Conservation (phyloP, 495 filamentous ascomycete species). For the Bacidia gigantensis region DNA sequence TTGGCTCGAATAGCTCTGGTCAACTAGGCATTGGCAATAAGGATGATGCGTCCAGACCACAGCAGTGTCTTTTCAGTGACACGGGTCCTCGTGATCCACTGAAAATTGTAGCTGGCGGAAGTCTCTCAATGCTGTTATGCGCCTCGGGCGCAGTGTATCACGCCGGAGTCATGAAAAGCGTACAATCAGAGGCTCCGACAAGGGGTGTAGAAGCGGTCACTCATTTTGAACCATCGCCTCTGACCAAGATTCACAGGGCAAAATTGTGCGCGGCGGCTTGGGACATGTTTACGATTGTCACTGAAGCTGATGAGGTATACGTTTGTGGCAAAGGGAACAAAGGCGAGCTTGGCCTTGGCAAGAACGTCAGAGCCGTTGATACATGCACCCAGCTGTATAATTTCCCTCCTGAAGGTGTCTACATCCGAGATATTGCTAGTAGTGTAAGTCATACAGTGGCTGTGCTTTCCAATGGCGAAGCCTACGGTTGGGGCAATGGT, state of each 20-base stretch:
- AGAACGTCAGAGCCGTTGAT: slow-evolving; percentile 11
- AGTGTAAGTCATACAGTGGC: slow-evolving; percentile 66
- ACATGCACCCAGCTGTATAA: slow-evolving; percentile 29
- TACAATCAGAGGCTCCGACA: slow-evolving; percentile 19
- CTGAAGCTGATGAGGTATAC: slow-evolving; percentile 37
- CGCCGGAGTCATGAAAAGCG: slow-evolving; percentile 47
- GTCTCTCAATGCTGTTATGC: slow-evolving; percentile 67
- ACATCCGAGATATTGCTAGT: slow-evolving; percentile 45
- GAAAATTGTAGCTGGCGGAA: slow-evolving; percentile 58
- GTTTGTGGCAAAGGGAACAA: slow-evolving; percentile 49
- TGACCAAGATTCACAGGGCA: slow-evolving; percentile 14
- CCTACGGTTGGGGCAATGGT: slow-evolving; percentile 78
- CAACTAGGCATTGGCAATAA: slow-evolving; percentile 71
- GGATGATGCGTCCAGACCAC: slow-evolving; percentile 58
- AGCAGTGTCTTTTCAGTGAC: slow-evolving; percentile 29
- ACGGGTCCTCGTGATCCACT: slow-evolving; percentile 15
- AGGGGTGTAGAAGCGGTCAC: background rate
- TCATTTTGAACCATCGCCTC: slow-evolving; percentile 12
- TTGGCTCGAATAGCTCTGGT: slow-evolving; percentile 82
- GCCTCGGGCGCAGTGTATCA: slow-evolving; percentile 43
- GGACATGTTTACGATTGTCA: slow-evolving; percentile 52
- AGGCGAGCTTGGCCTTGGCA: slow-evolving; percentile 58
- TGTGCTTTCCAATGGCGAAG: slow-evolving; percentile 58
- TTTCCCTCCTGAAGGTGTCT: slow-evolving; percentile 45
- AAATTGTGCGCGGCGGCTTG: slow-evolving; percentile 53